phyloP scores from a whole-genome alignment of 2,329 filamentous ascomycete genomes.

The Cylindrodendrum hubeiense region DNA sequence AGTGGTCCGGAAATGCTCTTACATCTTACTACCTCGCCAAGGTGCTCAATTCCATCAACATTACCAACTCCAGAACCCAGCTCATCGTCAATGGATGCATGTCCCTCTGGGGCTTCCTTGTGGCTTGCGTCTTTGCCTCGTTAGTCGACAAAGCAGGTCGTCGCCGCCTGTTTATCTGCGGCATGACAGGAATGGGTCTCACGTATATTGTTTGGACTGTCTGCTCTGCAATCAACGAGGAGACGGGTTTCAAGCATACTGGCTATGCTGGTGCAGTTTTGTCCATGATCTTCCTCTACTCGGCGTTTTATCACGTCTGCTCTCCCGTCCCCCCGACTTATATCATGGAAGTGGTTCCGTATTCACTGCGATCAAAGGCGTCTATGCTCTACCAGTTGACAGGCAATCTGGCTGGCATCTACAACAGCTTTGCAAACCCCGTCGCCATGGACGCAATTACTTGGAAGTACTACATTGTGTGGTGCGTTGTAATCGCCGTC shows the following conservation, averaged over 20 bases:
- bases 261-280: slow-evolving; percentile 59
- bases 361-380: slow-evolving; percentile 46
- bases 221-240: slow-evolving; percentile 51
- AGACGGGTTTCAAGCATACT: slow-evolving; percentile 37
- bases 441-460: slow-evolving; percentile 55
- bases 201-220: slow-evolving; percentile 56
- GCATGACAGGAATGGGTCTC: slow-evolving; percentile 50
- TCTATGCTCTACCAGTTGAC: slow-evolving; percentile 47
- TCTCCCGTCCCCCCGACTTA: slow-evolving; percentile 59
- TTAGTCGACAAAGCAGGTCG: slow-evolving; percentile 57
- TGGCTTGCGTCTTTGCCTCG: slow-evolving; percentile 50
- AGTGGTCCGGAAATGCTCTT: slow-evolving; percentile 48
- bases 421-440: slow-evolving; percentile 59
- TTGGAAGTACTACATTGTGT: slow-evolving; percentile 61
- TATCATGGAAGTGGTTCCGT: slow-evolving; percentile 57
- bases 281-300: slow-evolving; percentile 48
- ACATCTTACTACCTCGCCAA: slow-evolving; percentile 56
- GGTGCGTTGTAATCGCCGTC: slow-evolving; percentile 48
- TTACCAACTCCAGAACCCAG: slow-evolving; percentile 48
- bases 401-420: slow-evolving; percentile 44
- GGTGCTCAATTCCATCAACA: slow-evolving; percentile 55
- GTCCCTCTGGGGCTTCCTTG: slow-evolving; percentile 52
- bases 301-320: slow-evolving; percentile 47
- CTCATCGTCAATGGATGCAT: slow-evolving; percentile 47
- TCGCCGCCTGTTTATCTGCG: slow-evolving; percentile 54